These are phyloP conservation scores for Acorus gramineus DNA, from an alignment of 106 monocot genomes.

Conservation along the genomic window DNA sequence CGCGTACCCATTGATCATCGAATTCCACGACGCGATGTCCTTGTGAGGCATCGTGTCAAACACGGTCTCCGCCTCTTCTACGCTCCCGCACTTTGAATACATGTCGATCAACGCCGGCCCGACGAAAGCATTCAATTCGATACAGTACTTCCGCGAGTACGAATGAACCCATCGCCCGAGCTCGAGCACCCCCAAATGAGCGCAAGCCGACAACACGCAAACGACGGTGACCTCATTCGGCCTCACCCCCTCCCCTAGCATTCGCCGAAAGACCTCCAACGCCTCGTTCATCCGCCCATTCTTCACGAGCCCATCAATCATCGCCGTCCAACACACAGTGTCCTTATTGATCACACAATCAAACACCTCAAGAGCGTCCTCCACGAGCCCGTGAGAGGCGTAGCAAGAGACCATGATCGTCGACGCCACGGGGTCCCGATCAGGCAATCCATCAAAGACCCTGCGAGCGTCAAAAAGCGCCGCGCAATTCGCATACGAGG, in stretches of 20 bases:
- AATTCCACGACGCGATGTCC: constrained; percentile 41
- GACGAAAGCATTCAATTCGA: constrained; percentile 19
- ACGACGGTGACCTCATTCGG: constrained; percentile 50
- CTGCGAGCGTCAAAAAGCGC: constrained; percentile 19
- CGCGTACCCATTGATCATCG: constrained; percentile 39
- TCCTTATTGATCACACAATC: constrained; percentile 21
- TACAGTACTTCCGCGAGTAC: constrained; percentile 12
- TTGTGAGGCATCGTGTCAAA: constrained; percentile 16
- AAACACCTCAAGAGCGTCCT: constrained; percentile 19
- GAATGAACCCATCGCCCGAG: constrained; percentile 61
- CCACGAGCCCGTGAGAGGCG: constrained; percentile 17
- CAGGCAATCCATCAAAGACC: constrained; percentile 36
- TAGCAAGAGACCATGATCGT: constrained; percentile 40
- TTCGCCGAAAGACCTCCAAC: constrained; percentile 34
- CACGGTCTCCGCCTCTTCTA: constrained; percentile 32
- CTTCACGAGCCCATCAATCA: constrained; percentile 36
- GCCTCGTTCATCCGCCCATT: constrained; percentile 28
- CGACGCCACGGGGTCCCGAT: constrained; percentile 29
- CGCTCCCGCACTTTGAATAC: constrained; percentile 36
- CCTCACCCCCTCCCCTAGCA: constrained; percentile 31
- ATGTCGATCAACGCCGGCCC: constrained; percentile 43
- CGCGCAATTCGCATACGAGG: constrained; percentile 25
- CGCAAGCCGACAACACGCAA: constrained; percentile 43
- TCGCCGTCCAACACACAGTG: constrained; percentile 49
- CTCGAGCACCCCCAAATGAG: constrained; percentile 48